These are phyloP conservation scores for Shiraia sp. DNA, from an alignment of 2,329 filamentous ascomycete species.

Conservation along the genomic window DNA sequence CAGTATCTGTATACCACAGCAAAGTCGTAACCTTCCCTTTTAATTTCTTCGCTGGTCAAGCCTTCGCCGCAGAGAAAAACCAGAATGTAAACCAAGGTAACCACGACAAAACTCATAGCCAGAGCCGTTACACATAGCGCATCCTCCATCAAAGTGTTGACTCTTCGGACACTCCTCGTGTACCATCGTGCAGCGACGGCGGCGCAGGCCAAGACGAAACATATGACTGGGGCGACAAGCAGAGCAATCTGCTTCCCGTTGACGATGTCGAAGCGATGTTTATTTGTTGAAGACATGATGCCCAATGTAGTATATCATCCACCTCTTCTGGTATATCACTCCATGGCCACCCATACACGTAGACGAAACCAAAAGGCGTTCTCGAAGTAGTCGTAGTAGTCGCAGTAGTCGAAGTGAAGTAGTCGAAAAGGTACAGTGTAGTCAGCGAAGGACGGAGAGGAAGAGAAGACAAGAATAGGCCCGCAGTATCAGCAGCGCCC, in stretches of 20 bases:
- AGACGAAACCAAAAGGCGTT: no score
- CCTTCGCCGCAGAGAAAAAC: constrained; percentile 24
- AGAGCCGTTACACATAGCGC: constrained; percentile 18
- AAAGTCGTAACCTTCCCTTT: constrained; percentile 11
- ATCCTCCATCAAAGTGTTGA: constrained; percentile 22
- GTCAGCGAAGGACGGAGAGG: no score
- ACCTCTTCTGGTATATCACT: not conserved
- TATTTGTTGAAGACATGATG: constrained; percentile 2
- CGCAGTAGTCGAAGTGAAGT: no score
- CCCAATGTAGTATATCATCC: constrained; percentile 13
- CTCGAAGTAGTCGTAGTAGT: no score
- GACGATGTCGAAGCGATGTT: constrained; percentile 18
- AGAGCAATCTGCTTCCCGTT: constrained; percentile 21
- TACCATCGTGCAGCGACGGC: constrained; percentile 24
- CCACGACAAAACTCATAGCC: constrained; percentile 20
- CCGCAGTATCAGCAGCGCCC: no score
- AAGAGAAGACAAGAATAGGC: not conserved
- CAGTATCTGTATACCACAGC: constrained; percentile 11
- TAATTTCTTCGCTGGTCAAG: constrained; percentile 14
- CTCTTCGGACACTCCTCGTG: constrained; percentile 18
- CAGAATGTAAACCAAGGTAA: constrained; percentile 19
- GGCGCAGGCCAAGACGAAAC: constrained; percentile 14
- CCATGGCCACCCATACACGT: not conserved
- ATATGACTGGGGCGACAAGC: constrained; percentile 19
- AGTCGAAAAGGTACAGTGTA: no score